phyloP scores from a whole-genome alignment of 1,139 yeast species.

The Candida tetrigidarum region DNA sequence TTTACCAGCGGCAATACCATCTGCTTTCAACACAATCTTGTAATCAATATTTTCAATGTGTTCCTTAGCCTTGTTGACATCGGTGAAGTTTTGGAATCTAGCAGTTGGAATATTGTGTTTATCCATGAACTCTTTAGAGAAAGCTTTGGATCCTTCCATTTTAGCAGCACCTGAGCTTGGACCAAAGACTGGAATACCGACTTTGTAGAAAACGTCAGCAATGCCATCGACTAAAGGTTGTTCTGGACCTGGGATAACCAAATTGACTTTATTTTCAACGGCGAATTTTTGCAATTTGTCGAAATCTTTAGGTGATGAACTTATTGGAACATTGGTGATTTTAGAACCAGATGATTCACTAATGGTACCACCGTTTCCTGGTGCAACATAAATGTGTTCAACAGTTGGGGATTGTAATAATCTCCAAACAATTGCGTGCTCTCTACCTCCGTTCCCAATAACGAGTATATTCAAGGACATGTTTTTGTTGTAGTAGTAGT shows the following conservation, averaged over 20 bases:
- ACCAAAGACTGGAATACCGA: slow-evolving; percentile 96
- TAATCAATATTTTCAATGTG: slow-evolving; percentile 71
- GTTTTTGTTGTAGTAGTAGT: slow-evolving; percentile 1
- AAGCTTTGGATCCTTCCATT: slow-evolving; percentile 98
- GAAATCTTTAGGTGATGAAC: slow-evolving; percentile 62
- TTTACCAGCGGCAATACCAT: slow-evolving; percentile 98
- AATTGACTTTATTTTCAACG: slow-evolving; percentile 60
- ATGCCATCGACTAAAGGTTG: slow-evolving; percentile 98
- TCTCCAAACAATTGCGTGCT: slow-evolving; percentile 96
- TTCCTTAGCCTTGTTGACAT: slow-evolving; percentile 71
- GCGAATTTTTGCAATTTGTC: slow-evolving; percentile 70
- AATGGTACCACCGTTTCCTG: slow-evolving; percentile 96
- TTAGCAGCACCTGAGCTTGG: slow-evolving; percentile 89
- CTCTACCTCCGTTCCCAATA: slow-evolving; percentile 99
- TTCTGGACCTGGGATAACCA: slow-evolving; percentile 99
- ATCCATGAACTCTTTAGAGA: slow-evolving; percentile 93
- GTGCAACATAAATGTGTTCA: slow-evolving; percentile 81
- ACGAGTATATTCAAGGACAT: slow-evolving; percentile 67
- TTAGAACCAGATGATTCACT: slow-evolving; percentile 49
- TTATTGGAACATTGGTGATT: slow-evolving; percentile 70
- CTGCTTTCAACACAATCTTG: slow-evolving; percentile 92
- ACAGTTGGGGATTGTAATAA: slow-evolving; percentile 79
- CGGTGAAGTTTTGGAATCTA: slow-evolving; percentile 77
- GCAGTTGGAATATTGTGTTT: slow-evolving; percentile 95
- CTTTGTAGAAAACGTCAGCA: slow-evolving; percentile 63